These are phyloP conservation scores for Phytopythium cucurbitacearum DNA, from an alignment of 352 stramenopile species.

Conservation along the genomic window DNA sequence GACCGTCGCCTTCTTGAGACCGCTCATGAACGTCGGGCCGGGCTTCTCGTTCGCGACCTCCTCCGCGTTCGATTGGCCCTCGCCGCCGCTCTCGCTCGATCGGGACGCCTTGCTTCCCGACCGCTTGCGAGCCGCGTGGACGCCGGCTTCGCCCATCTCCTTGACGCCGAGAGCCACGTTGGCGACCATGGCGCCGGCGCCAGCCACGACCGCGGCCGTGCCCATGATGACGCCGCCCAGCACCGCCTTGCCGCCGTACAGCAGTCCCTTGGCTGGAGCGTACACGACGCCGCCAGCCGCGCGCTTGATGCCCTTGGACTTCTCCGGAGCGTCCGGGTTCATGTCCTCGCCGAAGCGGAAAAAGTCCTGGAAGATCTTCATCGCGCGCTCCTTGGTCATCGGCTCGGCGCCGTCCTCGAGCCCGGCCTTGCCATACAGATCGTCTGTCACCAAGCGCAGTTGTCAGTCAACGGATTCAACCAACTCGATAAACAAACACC, in stretches of 20 bases:
- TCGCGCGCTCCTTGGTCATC: constrained; percentile 80
- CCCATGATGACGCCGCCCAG: constrained; percentile 82
- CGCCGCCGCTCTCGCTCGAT: constrained; percentile 29
- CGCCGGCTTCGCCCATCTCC: constrained; percentile 82
- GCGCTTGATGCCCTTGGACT: constrained; percentile 73
- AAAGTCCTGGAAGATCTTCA: constrained; percentile 86
- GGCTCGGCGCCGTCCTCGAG: constrained; percentile 79
- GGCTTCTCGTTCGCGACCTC: constrained; percentile 62
- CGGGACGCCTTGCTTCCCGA: constrained; percentile 41
- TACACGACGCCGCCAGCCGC: constrained; percentile 78
- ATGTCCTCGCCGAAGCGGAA: constrained; percentile 83
- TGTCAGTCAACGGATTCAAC: constrained; percentile 8
- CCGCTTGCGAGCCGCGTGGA: constrained; percentile 66
- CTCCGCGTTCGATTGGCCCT: constrained; percentile 16
- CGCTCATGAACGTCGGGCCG: constrained; percentile 73
- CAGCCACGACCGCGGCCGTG: constrained; percentile 69
- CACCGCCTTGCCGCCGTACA: constrained; percentile 84
- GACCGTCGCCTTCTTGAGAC: constrained; percentile 83
- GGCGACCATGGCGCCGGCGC: constrained; percentile 74
- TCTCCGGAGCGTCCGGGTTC: constrained; percentile 75
- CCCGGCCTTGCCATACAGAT: constrained; percentile 92
- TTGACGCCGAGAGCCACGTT: constrained; percentile 82
- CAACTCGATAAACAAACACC: not conserved
- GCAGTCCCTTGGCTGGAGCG: constrained; percentile 69
- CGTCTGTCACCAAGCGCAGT: constrained; percentile 44